Conservation (phyloP, 352 stramenopile species). For the Pythium scleroteichum region DNA sequence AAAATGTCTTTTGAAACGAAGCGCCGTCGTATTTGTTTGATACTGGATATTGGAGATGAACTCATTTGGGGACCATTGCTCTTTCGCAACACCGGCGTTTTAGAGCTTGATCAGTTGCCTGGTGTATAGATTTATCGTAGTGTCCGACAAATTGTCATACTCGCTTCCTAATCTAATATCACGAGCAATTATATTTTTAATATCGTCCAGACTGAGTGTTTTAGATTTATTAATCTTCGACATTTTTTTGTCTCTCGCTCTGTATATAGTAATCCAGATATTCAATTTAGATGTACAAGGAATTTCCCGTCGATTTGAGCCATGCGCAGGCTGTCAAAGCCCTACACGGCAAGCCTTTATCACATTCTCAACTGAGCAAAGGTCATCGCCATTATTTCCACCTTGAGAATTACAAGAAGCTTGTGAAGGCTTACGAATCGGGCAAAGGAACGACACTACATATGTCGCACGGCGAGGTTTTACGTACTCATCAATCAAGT, state of each 20-base stretch:
- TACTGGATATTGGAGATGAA: conserved; percentile 4
- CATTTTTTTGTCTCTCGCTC: conserved; percentile 20
- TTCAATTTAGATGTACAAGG: conserved; percentile 27
- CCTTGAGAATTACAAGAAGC: conserved; percentile 32
- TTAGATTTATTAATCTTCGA: conserved; percentile 18
- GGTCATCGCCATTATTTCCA: conserved; percentile 26
- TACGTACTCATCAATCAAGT: conserved; percentile 25
- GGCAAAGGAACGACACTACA: conserved; percentile 23
- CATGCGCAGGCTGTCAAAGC: conserved; percentile 24
- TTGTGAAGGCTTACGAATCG: conserved; percentile 23
- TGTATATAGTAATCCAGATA: conserved; percentile 29
- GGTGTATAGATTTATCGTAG: too few species aligned
- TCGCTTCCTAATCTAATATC: too few species aligned
- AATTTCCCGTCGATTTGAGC: conserved; percentile 24
- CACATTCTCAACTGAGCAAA: conserved; percentile 25
- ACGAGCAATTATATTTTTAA: too few species aligned
- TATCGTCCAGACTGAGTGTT: too few species aligned
- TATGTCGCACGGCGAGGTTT: conserved; percentile 25
- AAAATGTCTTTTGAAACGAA: conserved; percentile 21
- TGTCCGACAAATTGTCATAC: too few species aligned
- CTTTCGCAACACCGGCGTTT: too few species aligned
- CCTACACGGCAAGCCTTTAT: conserved; percentile 26
- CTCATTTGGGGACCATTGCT: too few species aligned
- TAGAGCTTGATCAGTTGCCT: too few species aligned
- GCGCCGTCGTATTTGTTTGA: conserved; percentile 19